Evolutionary conservation across 768 basidiomycete genomes (phyloP), one percentile per base, ranked within the genome.

Genomic region (Boletus sensibilis): DNA sequence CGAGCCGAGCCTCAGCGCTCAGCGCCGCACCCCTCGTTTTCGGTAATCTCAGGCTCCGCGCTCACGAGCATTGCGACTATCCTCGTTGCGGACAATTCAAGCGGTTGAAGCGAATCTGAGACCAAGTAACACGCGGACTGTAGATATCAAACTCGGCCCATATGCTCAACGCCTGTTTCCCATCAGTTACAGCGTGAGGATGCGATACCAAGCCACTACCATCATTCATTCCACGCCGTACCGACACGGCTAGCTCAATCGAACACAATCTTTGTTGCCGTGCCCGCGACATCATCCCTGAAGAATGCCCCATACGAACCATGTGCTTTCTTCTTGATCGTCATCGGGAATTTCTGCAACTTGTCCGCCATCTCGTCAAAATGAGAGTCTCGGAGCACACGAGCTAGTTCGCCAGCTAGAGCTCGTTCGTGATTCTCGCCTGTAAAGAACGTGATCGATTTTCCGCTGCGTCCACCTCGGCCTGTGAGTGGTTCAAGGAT

Each of bases 371-470:
- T 84, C 46, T 86, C 82, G 54, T 88, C 83, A 60, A 90, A 92
- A 31, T 89, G 92, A 43, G 89, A 88, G 70, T 98, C 97, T 50
- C 88, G 77, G 52, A 98, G 79, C 39, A 99, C 92, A 9, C 91
- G 82, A 62, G 93, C 94, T 53, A 98, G 82, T 71, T 98, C 96
- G 9, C 97, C 97, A 9, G 97, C 95, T 4, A 97, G 78, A 21
- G 86, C 80, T 47, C 83, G 79, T 74, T 97, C 94, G 72, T 97
- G 86, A 39, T 85, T 75, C 52, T 92, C 91, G 6, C 95, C 95
- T 1, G 96, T 98, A 76, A 98, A 98, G 78, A 97, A 98, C 21
- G 96, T 98, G 64, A 97, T 87, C 21, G 92, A 90, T 71, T 92
- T 92, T 53, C 96, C 96, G 38, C 77, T 84, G 68, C 88, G 86